Evolutionary conservation across 2,329 filamentous ascomycete species (phyloP).

Genomic region (Fusarium nelsonii): DNA sequence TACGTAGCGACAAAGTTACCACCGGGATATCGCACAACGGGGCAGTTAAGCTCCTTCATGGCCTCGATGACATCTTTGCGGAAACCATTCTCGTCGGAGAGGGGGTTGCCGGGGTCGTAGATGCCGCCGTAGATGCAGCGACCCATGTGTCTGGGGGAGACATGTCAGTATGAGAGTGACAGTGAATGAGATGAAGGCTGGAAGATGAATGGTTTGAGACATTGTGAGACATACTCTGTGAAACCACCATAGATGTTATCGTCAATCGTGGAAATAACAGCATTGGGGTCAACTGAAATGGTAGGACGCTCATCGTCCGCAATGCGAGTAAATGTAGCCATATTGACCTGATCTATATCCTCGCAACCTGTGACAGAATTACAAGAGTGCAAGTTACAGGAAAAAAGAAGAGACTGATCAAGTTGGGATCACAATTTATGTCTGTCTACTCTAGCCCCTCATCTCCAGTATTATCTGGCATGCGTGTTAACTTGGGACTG

Average conservation of each 20-base stretch:
- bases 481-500: background rate
- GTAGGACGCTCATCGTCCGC: conserved; percentile 69
- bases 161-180: conserved; percentile 1
- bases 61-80: conserved; percentile 82
- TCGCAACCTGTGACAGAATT: background rate
- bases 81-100: conserved; percentile 82
- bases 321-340: conserved; percentile 81
- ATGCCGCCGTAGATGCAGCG: conserved; percentile 90
- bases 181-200: background rate
- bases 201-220: background rate
- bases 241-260: conserved; percentile 87
- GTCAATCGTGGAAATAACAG: conserved; percentile 79
- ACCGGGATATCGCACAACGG: conserved; percentile 83
- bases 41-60: conserved; percentile 78
- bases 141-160: conserved; percentile 78
- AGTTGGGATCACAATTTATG: conserved; percentile 7
- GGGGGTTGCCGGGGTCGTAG: conserved; percentile 79
- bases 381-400: background rate
- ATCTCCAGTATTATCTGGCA: conserved; percentile 8
- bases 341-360: conserved; percentile 49
- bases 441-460: background rate
- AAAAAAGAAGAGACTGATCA: background rate
- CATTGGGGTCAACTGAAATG: conserved; percentile 73
- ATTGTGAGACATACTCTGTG: conserved; percentile 73
- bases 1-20: conserved; percentile 89